Percentiles rank a stretch among this genome's conserved stretches.
phyloP scores from a whole-genome alignment of 1,139 yeast species.

The Suhomyces coccinellae region DNA sequence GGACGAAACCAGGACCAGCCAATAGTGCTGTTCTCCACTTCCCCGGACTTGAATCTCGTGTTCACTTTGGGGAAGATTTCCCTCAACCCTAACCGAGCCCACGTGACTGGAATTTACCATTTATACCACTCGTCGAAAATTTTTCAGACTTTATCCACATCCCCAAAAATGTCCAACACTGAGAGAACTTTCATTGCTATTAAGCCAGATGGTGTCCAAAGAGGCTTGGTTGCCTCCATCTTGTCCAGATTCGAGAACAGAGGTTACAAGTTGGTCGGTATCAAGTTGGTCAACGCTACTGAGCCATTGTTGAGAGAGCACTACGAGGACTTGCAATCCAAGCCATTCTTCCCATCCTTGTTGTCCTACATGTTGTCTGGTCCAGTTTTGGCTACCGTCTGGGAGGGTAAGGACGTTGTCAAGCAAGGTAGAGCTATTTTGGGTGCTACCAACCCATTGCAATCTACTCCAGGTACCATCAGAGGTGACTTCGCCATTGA shows the following conservation, averaged over 20 bases:
- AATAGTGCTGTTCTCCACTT: too few relatives aligned
- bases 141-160: constrained; percentile 6
- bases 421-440: constrained; percentile 96
- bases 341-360: constrained; percentile 97
- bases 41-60: not conserved
- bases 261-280: constrained; percentile 96
- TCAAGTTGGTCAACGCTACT: constrained; percentile 87
- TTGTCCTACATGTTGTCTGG: constrained; percentile 97
- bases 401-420: constrained; percentile 99
- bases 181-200: constrained; percentile 99
- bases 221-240: constrained; percentile 92
- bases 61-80: too few relatives aligned
- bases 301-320: constrained; percentile 88
- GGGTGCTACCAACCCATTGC: constrained; percentile 99
- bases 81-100: not conserved
- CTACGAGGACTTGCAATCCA: constrained; percentile 91
- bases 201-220: constrained; percentile 99
- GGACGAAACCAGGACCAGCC: too few relatives aligned
- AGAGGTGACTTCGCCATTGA: constrained; percentile 97
- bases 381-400: constrained; percentile 97
- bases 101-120: constrained; percentile 3
- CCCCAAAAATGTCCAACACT: constrained; percentile 38
- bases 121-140: constrained; percentile 7
- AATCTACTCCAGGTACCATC: constrained; percentile 98
- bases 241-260: constrained; percentile 93